phyloP scores from a whole-genome alignment of 306 rosid species.

The Abrus precatorius region DNA sequence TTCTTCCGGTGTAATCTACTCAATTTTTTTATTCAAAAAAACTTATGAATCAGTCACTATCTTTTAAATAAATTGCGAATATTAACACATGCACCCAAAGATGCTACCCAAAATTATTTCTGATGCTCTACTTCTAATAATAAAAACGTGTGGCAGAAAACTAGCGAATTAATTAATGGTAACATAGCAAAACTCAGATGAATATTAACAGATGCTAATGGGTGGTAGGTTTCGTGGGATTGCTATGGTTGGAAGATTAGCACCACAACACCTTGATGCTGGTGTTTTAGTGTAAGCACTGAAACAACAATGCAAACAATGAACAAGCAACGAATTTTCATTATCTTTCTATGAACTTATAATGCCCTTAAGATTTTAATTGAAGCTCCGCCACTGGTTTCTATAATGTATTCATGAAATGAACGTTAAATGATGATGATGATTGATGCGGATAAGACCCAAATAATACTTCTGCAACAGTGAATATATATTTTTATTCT shows the following conservation, averaged over 20 bases:
- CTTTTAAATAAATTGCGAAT: not conserved
- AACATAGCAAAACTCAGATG: not conserved
- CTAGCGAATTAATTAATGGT: not conserved
- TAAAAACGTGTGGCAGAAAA: not conserved
- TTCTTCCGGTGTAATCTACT: not conserved
- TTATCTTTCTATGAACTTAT: not conserved
- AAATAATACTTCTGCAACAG: not conserved
- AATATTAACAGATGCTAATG: not conserved
- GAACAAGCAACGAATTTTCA: not conserved
- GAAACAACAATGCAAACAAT: not conserved
- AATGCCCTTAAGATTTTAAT: constrained; percentile 7
- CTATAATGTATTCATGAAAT: not conserved
- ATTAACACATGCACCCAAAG: not conserved
- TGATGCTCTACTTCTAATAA: not conserved
- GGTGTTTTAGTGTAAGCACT: not conserved
- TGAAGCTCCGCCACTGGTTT: constrained; percentile 21
- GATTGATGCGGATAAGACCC: not conserved
- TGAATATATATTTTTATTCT: not conserved
- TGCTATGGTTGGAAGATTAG: not conserved
- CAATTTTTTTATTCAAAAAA: not conserved
- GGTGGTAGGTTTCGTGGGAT: not conserved
- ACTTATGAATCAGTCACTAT: not conserved
- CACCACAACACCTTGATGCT: not conserved
- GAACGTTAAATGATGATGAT: not conserved
- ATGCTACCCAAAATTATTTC: not conserved